These are phyloP conservation scores for Coffea humblotiana DNA, from an alignment of 305 asterid genomes.

Conservation along the genomic window DNA sequence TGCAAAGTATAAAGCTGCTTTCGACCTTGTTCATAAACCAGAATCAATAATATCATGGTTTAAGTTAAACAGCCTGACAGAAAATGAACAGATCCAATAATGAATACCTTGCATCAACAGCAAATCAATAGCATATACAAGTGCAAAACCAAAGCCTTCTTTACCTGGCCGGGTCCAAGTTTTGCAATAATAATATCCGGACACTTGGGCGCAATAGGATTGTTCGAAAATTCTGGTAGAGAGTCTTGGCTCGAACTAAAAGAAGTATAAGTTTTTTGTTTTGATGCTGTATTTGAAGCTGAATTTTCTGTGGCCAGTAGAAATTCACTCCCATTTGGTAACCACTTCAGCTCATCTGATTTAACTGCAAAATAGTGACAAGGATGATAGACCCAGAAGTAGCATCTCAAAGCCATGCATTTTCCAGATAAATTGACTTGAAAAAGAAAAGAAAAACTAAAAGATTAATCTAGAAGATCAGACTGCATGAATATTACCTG, in stretches of 20 bases:
- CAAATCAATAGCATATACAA: not conserved
- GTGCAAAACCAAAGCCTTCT: not conserved
- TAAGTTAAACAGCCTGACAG: not conserved
- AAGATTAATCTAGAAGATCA: not conserved
- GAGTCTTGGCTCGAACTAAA: slow-evolving; percentile 72
- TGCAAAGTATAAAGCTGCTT: not conserved
- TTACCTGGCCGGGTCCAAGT: slow-evolving; percentile 93
- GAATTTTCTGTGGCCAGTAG: slow-evolving; percentile 35
- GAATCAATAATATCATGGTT: not conserved
- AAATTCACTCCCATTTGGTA: slow-evolving; percentile 80
- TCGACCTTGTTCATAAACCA: not conserved
- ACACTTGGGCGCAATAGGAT: slow-evolving; percentile 56
- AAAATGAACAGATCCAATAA: not conserved
- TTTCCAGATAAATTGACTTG: not conserved
- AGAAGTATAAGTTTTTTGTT: slow-evolving; percentile 69
- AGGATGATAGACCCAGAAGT: not conserved
- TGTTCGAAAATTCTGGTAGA: slow-evolving; percentile 49
- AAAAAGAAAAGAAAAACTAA: not conserved
- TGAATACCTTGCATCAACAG: not conserved
- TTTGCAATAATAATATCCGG: slow-evolving; percentile 61
- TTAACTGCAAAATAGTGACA: slow-evolving; percentile 38
- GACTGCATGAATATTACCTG: slow-evolving; percentile 38
- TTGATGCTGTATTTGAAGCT: slow-evolving; percentile 39
- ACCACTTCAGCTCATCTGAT: slow-evolving; percentile 74
- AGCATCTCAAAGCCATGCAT: not conserved